These are phyloP conservation scores for Populus hybrid DNA, from an alignment of 441 rosid genomes.

Conservation along the genomic window DNA sequence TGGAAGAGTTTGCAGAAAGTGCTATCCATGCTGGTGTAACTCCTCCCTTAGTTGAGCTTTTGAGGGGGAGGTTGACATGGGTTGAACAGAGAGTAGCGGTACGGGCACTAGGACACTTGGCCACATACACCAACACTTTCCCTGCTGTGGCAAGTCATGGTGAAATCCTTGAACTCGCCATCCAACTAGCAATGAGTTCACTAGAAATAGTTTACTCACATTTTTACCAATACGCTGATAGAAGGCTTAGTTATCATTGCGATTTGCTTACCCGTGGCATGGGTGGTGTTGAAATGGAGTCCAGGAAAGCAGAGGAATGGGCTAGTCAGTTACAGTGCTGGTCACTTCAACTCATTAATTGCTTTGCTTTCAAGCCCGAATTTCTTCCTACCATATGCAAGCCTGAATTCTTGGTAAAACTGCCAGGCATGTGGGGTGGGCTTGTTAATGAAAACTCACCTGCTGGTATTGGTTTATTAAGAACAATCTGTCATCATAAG, in stretches of 20 bases:
- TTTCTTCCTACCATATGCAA: slow-evolving; percentile 83
- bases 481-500: slow-evolving; percentile 94
- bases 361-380: slow-evolving; percentile 90
- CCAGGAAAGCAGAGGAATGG: slow-evolving; percentile 98
- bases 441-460: slow-evolving; percentile 97
- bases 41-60: slow-evolving; percentile 80
- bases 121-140: slow-evolving; percentile 85
- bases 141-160: slow-evolving; percentile 68
- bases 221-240: slow-evolving; percentile 75
- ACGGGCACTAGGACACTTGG: slow-evolving; percentile 90
- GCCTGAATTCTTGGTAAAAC: slow-evolving; percentile 73
- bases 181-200: slow-evolving; percentile 86
- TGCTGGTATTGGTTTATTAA: slow-evolving; percentile 88
- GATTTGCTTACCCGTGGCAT: slow-evolving; percentile 96
- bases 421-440: slow-evolving; percentile 99
- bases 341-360: slow-evolving; percentile 97
- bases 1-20: slow-evolving; percentile 92
- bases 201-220: slow-evolving; percentile 91
- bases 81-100: slow-evolving; percentile 97
- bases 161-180: slow-evolving; percentile 89
- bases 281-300: slow-evolving; percentile 99
- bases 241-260: slow-evolving; percentile 83
- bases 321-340: slow-evolving; percentile 95
- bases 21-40: slow-evolving; percentile 81
- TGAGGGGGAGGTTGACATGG: slow-evolving; percentile 92